phyloP scores from a whole-genome alignment of 331 rosid genomes.

The Pyracantha coccinea region DNA sequence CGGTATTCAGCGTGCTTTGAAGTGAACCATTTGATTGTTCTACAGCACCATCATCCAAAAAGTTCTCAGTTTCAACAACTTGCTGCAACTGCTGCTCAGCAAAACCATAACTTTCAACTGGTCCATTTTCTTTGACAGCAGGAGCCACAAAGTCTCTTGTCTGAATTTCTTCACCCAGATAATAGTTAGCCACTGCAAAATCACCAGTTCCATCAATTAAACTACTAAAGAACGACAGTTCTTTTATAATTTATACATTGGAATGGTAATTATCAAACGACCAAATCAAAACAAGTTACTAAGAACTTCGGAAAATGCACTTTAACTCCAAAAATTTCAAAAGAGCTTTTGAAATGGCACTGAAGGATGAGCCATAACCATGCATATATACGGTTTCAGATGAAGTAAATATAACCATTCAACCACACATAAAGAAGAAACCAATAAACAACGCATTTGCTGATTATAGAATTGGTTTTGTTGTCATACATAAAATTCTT shows the following conservation, averaged over 20 bases:
- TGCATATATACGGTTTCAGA: neutral
- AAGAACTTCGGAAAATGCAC: neutral
- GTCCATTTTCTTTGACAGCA: slow-evolving; percentile 69
- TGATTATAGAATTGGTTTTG: neutral
- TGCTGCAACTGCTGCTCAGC: slow-evolving; percentile 59
- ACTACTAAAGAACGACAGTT: neutral
- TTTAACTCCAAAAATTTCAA: neutral
- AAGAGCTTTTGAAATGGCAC: neutral
- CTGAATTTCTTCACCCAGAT: slow-evolving; percentile 62
- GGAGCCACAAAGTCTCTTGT: slow-evolving; percentile 54
- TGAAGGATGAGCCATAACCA: neutral
- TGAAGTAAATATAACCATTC: neutral
- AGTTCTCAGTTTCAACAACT: slow-evolving; percentile 47
- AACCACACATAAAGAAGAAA: neutral
- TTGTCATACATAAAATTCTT: neutral
- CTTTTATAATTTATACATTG: neutral
- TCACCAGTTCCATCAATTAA: slow-evolving; percentile 20
- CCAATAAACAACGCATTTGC: neutral
- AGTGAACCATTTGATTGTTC: slow-evolving; percentile 56
- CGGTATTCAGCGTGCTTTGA: slow-evolving; percentile 40
- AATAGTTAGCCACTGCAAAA: slow-evolving; percentile 61
- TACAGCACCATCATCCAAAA: slow-evolving; percentile 41
- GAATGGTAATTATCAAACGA: slow-evolving; percentile 2
- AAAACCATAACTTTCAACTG: slow-evolving; percentile 48
- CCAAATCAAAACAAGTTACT: neutral